Conservation (phyloP, 305 asterid species). For the Solanum hybrid region DNA sequence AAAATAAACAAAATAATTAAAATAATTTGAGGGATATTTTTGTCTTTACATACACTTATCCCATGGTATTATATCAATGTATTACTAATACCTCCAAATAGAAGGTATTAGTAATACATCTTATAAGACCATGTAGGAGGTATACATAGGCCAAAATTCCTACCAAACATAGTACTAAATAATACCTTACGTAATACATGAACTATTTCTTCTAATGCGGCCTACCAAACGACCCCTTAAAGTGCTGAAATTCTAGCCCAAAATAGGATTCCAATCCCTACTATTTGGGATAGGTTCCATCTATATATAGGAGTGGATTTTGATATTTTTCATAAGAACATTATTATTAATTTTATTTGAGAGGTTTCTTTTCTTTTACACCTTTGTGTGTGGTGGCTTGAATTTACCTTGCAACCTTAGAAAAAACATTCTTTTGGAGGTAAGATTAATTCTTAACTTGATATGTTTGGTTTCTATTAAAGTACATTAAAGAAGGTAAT, state of each 20-base stretch:
- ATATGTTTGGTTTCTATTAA: not conserved
- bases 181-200: too few species aligned
- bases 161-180: too few species aligned
- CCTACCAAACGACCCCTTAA: too few species aligned
- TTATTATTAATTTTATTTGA: not conserved
- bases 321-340: not conserved
- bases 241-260: not conserved
- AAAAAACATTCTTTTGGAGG: not conserved
- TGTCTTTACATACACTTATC: too few species aligned
- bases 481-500: not conserved
- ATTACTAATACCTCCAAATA: too few species aligned
- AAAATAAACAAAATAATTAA: too few species aligned
- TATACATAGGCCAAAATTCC: too few species aligned
- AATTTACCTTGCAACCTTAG: not conserved
- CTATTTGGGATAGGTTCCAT: not conserved
- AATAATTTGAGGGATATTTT: too few species aligned
- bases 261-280: not conserved
- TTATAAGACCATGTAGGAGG: too few species aligned
- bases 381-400: not conserved
- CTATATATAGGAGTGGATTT: not conserved
- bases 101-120: too few species aligned
- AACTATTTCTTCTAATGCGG: too few species aligned
- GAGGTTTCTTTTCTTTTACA: not conserved
- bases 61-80: too few species aligned
- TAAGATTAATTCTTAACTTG: not conserved